phyloP scores from a whole-genome alignment of 176 grass and related monocot genomes.

The Phragmites australis region DNA sequence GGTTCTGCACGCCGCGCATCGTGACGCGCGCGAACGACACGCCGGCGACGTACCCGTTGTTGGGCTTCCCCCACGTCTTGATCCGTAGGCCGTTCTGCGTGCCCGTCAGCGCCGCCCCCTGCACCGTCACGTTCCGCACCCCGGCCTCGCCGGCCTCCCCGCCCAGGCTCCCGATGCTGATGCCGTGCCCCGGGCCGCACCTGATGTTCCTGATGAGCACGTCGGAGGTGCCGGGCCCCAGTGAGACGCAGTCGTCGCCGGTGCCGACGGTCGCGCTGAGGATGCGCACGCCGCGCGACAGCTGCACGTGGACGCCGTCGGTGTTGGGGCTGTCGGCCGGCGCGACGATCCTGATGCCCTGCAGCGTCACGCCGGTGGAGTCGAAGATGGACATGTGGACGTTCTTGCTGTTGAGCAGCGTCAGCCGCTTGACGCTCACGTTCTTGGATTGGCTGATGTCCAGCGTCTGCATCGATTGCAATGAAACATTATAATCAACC shows the following conservation, averaged over 20 bases:
- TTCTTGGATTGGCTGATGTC: slow-evolving; percentile 49
- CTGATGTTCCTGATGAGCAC: slow-evolving; percentile 47
- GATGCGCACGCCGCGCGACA: slow-evolving; percentile 48
- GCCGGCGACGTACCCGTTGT: slow-evolving; percentile 38
- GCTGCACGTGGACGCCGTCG: slow-evolving; percentile 64
- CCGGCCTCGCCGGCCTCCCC: slow-evolving; percentile 32
- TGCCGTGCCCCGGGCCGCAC: slow-evolving; percentile 69
- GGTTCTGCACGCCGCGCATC: slow-evolving; percentile 53
- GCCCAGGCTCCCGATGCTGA: slow-evolving; percentile 73
- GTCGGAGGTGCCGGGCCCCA: slow-evolving; percentile 48
- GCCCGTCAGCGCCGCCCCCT: slow-evolving; percentile 28
- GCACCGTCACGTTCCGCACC: slow-evolving; percentile 60
- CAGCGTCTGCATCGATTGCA: slow-evolving; percentile 49
- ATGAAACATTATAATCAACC: background rate
- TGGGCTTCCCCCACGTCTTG: slow-evolving; percentile 65
- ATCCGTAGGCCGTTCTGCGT: slow-evolving; percentile 67
- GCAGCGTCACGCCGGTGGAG: slow-evolving; percentile 42
- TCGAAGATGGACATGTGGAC: slow-evolving; percentile 60
- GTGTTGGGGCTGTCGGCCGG: slow-evolving; percentile 73
- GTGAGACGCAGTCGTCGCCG: slow-evolving; percentile 73
- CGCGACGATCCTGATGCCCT: slow-evolving; percentile 42
- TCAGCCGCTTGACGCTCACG: slow-evolving; percentile 40
- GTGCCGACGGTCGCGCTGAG: slow-evolving; percentile 36
- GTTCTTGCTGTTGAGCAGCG: slow-evolving; percentile 51
- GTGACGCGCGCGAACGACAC: slow-evolving; percentile 36